A percentile compares a stretch with the other conserved stretches of the same genome.
Conservation (phyloP, 2,329 filamentous ascomycete species). For the Diaporthe ampelina region DNA sequence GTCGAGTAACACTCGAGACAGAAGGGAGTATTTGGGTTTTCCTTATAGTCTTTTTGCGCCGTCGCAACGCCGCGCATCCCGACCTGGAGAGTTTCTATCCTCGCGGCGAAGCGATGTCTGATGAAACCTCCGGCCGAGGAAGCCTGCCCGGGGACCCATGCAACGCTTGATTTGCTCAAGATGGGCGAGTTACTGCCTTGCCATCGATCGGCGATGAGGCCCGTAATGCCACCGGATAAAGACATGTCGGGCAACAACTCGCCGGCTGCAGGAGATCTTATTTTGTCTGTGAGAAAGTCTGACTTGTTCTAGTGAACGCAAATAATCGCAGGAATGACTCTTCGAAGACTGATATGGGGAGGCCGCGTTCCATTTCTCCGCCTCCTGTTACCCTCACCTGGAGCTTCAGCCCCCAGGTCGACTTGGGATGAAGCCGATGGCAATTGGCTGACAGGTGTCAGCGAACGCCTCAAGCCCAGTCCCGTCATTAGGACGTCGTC, state of each 20-base stretch:
- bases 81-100: background rate
- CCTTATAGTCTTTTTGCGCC: background rate
- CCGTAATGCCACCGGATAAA: background rate
- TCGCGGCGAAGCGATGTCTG: background rate
- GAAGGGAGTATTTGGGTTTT: background rate
- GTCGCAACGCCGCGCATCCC: background rate
- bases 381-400: conserved; percentile 21
- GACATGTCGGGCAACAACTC: background rate
- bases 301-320: background rate
- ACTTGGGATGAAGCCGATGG: conserved; percentile 21
- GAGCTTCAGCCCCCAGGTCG: conserved; percentile 7
- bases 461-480: background rate
- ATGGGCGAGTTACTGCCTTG: background rate
- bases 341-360: background rate
- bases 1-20: background rate
- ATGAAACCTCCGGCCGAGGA: conserved; percentile 13
- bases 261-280: background rate
- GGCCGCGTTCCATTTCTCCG: background rate
- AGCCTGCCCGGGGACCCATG: background rate
- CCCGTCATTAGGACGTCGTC: conserved; percentile 1
- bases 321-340: background rate
- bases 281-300: conserved; percentile 1
- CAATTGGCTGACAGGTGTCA: conserved; percentile 32
- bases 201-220: conserved; percentile 21
- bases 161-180: background rate